These are phyloP conservation scores for Poterioochromonas sp. DNA, from an alignment of 352 stramenopile species.

Conservation along the genomic window DNA sequence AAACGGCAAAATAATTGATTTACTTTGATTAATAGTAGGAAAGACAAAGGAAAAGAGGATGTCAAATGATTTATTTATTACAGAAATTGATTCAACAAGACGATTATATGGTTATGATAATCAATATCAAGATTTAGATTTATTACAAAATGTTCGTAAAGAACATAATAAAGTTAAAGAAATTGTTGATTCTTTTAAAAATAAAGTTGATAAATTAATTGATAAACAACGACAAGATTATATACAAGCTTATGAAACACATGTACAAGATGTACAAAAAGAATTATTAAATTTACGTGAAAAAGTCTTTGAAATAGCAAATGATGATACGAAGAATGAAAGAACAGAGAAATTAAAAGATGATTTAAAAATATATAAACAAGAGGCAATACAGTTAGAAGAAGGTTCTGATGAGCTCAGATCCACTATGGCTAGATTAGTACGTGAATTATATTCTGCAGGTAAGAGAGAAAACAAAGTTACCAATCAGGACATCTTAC, in stretches of 20 bases:
- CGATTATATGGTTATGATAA: no score
- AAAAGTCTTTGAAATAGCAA: slow-evolving; percentile 25
- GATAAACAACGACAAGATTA: slow-evolving; percentile 20
- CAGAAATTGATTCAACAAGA: no score
- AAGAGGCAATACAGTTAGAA: slow-evolving; percentile 6
- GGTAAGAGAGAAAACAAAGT: background rate
- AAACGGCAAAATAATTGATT: no score
- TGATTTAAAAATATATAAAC: background rate
- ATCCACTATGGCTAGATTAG: background rate
- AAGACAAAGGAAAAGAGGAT: no score
- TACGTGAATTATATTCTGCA: background rate
- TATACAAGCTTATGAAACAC: slow-evolving; percentile 17
- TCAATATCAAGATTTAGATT: background rate
- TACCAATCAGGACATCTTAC: background rate
- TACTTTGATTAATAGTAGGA: no score
- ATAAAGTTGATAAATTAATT: slow-evolving; percentile 19
- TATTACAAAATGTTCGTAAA: slow-evolving; percentile 38
- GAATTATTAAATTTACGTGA: slow-evolving; percentile 16
- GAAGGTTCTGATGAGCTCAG: background rate
- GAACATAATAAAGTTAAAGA: slow-evolving; percentile 37
- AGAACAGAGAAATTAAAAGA: background rate
- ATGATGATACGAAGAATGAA: slow-evolving; percentile 24
- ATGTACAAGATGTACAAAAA: slow-evolving; percentile 26
- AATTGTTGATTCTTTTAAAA: slow-evolving; percentile 6
- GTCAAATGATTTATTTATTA: no score